phyloP scores from a whole-genome alignment of 345 rosid species.

The Raphanus raphanistrum region DNA sequence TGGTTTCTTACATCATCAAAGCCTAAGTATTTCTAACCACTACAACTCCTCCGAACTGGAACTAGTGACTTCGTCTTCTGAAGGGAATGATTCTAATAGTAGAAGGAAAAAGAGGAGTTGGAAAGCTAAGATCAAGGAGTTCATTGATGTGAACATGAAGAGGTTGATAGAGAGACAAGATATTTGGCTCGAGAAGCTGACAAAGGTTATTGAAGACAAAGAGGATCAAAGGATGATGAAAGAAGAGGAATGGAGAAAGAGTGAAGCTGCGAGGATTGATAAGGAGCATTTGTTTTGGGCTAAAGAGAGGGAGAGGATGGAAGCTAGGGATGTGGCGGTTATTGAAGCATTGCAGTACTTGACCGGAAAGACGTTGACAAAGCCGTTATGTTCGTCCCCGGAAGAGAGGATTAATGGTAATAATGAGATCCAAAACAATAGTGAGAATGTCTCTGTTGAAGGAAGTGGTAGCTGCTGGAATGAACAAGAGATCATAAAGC shows the following conservation, averaged over 20 bases:
- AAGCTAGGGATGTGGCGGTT: constrained; percentile 77
- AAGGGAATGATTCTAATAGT: constrained; percentile 53
- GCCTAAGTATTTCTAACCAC: constrained; percentile 73
- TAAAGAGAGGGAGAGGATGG: constrained; percentile 84
- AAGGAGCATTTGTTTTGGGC: constrained; percentile 85
- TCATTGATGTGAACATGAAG: constrained; percentile 73
- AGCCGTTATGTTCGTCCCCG: constrained; percentile 38
- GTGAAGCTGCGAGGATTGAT: constrained; percentile 62
- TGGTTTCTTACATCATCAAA: constrained; percentile 44
- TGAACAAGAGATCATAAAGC: constrained; percentile 56
- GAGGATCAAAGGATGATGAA: constrained; percentile 70
- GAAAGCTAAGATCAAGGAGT: constrained; percentile 79
- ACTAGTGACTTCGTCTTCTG: constrained; percentile 58
- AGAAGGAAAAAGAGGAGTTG: constrained; percentile 62
- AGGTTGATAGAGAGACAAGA: constrained; percentile 88
- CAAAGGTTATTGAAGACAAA: constrained; percentile 69
- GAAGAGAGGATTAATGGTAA: constrained; percentile 33
- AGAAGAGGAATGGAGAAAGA: constrained; percentile 86
- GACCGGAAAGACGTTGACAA: constrained; percentile 48
- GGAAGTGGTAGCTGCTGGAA: constrained; percentile 41
- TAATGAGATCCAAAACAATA: constrained; percentile 37
- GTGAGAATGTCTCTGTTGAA: constrained; percentile 27
- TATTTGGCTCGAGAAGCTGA: constrained; percentile 78
- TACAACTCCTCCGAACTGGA: constrained; percentile 59
- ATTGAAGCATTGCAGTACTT: constrained; percentile 70